Evolutionary conservation across 2,329 filamentous ascomycete genomes (phyloP).

Genomic region (Diplodia seriata): DNA sequence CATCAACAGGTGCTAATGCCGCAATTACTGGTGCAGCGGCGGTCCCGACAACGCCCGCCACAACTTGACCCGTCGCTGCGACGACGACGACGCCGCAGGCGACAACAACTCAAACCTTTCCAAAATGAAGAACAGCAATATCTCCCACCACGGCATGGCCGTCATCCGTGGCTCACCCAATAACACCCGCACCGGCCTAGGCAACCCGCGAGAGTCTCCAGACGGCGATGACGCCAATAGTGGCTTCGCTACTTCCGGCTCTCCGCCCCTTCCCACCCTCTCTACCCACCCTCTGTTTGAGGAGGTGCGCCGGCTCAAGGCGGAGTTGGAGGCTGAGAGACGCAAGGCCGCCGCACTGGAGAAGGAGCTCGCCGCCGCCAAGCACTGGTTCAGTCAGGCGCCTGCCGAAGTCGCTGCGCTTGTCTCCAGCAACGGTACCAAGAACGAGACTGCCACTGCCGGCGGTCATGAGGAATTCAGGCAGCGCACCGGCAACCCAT

Average conservation of each 20-base stretch:
- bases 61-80: neutral
- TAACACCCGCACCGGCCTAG: neutral
- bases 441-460: neutral
- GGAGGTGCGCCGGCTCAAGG: neutral
- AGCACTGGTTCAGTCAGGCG: neutral
- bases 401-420: neutral
- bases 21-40: neutral
- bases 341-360: neutral
- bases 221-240: neutral
- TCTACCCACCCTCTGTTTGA: no score
- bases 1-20: neutral
- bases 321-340: neutral
- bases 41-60: neutral
- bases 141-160: neutral
- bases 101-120: neutral
- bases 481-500: conserved; percentile 6
- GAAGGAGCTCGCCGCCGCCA: neutral
- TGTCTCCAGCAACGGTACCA: neutral
- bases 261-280: neutral
- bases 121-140: no score
- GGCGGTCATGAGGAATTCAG: neutral
- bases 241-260: neutral
- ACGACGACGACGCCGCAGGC: neutral
- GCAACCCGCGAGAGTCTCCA: neutral
- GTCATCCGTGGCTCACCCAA: neutral